Percentiles rank a stretch among this genome's conserved stretches.
Conservation (phyloP, 306 rosid genomes). For the Corylus americana region DNA sequence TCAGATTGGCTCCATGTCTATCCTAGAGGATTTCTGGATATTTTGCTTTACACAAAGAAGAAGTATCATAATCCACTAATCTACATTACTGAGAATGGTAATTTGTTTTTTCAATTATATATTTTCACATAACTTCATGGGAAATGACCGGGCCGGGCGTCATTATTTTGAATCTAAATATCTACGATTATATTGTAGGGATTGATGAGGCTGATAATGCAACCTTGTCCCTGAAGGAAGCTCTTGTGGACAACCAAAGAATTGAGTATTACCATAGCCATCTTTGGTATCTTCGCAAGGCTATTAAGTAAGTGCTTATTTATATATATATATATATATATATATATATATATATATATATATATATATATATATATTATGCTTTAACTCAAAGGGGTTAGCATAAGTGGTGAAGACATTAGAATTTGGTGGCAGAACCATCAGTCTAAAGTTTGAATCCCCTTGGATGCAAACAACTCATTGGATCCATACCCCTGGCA, state of each 20-base stretch:
- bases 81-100: constrained; percentile 77
- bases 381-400: too few species aligned
- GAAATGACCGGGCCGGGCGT: background rate
- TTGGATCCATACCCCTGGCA: too few species aligned
- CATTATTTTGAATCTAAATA: background rate
- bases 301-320: constrained; percentile 49
- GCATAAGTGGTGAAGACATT: too few species aligned
- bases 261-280: constrained; percentile 44
- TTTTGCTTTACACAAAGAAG: constrained; percentile 46
- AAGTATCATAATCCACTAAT: constrained; percentile 55
- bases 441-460: too few species aligned
- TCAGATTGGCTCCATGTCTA: constrained; percentile 53
- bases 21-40: constrained; percentile 53
- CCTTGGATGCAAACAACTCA: too few species aligned
- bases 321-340: background rate
- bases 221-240: constrained; percentile 32
- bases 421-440: too few species aligned
- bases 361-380: background rate
- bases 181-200: constrained; percentile 34
- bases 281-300: constrained; percentile 42
- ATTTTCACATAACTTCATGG: background rate
- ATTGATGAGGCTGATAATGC: constrained; percentile 55
- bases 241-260: constrained; percentile 40
- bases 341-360: background rate
- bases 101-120: background rate